These are phyloP conservation scores for Fomitopsis schrenkii DNA, from an alignment of 1,284 basidiomycete genomes.

Conservation along the genomic window DNA sequence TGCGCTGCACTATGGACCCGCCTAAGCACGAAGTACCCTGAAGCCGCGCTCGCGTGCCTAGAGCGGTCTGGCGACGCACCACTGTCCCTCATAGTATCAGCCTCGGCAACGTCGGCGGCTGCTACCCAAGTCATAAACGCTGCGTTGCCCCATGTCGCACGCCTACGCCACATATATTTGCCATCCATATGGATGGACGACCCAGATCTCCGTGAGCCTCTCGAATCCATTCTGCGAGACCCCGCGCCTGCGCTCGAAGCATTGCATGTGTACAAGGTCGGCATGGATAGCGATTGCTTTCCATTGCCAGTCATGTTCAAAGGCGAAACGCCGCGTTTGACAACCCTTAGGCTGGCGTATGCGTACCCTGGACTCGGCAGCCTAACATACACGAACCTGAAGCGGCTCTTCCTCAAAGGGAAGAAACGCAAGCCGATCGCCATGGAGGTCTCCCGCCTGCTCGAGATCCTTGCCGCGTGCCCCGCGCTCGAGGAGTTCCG, in stretches of 20 bases:
- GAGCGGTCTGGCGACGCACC: conserved; percentile 25
- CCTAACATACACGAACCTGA: conserved; percentile 17
- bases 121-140: conserved; percentile 19
- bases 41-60: conserved; percentile 23
- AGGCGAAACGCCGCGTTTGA: conserved; percentile 22
- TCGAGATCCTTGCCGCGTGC: conserved; percentile 24
- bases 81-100: conserved; percentile 21
- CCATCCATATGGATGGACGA: conserved; percentile 20
- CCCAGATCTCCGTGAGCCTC: conserved; percentile 17
- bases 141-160: conserved; percentile 19
- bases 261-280: conserved; percentile 21
- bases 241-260: conserved; percentile 24
- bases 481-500: conserved; percentile 24
- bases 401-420: conserved; percentile 22
- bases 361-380: conserved; percentile 17
- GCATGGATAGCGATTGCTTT: conserved; percentile 18
- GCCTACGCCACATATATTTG: conserved; percentile 24
- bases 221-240: conserved; percentile 20
- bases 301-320: conserved; percentile 22
- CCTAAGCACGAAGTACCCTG: conserved; percentile 23
- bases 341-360: conserved; percentile 22
- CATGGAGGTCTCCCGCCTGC: conserved; percentile 19
- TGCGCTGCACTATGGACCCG: conserved; percentile 27
- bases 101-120: conserved; percentile 12
- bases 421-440: conserved; percentile 23